Base-by-base conservation (phyloP, 1,284 basidiomycete species). In the Tylopilus orsonianus region DNA sequence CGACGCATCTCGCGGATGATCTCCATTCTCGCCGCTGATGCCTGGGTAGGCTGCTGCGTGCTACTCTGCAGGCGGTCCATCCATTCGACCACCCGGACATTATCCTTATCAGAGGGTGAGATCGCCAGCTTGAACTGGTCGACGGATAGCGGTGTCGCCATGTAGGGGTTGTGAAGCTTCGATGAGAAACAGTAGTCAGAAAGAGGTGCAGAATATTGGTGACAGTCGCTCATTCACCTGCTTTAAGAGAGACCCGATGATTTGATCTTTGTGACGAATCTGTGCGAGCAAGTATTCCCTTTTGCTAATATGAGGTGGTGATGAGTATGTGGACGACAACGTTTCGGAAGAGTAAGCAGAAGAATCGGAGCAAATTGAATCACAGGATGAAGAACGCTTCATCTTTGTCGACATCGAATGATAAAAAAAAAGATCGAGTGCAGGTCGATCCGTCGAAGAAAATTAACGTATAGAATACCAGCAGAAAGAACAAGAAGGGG, bases 231-330 rank as follows among this genome's bases (percentile, higher is more conserved):
- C 3, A 65, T 75, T 20, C 27, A 83, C 87, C 73, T 90, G 86
- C 64, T 89, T 88, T 58, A 91, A 75, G 23, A 91, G 76, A 13
- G 82, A 84, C 56, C 90, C 86, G 56, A 91, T 91, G 57, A 90
- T 84, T 19, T 80, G 74, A 69, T 91, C 88, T 70, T 91, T 91
- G 69, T 90, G 85, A 49, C 83, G 78, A 54, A 91, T 85, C 63
- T 90, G 86, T 3, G 86, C 85, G 27, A 90, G 77, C 14, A 91
- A 72, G 60, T 89, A 89, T 60, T 90, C 87, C 48, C 86, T 80
- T 72, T 90, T 90, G 62, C 88, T 90, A 59, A 68, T 56, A 48
- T 49, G 62, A 42, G 46, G 41, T 4, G 53, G 53, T 29, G 52
- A 54, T 65, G 57, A 69, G 60, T 49, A 58, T 4, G 53, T 55